Conservation (phyloP, 495 filamentous ascomycete species). For the Podospora pseudoanserina region DNA sequence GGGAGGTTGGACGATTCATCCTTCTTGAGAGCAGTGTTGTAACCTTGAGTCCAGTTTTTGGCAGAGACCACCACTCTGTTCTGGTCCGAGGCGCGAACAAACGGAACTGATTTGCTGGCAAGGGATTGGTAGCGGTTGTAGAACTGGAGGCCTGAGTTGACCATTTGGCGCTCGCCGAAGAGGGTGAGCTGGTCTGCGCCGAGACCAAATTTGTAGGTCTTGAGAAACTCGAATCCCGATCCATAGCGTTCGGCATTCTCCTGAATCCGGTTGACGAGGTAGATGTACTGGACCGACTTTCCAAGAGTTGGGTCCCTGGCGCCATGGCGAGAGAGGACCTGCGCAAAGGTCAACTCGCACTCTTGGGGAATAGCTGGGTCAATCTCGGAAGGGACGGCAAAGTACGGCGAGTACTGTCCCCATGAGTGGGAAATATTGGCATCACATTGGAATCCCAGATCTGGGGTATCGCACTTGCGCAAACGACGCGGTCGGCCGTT, state of each 20-base stretch:
- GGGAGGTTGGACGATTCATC: slow-evolving; percentile 48
- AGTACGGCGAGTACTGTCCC: slow-evolving; percentile 87
- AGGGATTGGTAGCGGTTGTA: slow-evolving; percentile 65
- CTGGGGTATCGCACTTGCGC: slow-evolving; percentile 53
- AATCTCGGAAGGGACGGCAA: slow-evolving; percentile 63
- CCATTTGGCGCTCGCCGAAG: slow-evolving; percentile 70
- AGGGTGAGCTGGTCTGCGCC: slow-evolving; percentile 70
- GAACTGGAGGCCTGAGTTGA: slow-evolving; percentile 69
- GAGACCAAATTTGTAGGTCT: slow-evolving; percentile 65
- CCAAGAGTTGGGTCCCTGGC: slow-evolving; percentile 68
- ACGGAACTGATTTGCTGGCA: slow-evolving; percentile 52
- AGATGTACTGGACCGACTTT: slow-evolving; percentile 56
- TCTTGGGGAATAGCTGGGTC: slow-evolving; percentile 51
- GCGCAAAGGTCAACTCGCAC: slow-evolving; percentile 73
- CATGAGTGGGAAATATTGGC: slow-evolving; percentile 61
- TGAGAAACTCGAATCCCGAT: slow-evolving; percentile 60
- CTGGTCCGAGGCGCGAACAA: slow-evolving; percentile 67
- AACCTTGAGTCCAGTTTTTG: slow-evolving; percentile 67
- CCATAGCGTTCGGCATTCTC: slow-evolving; percentile 51
- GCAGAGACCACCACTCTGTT: slow-evolving; percentile 72
- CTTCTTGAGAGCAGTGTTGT: slow-evolving; percentile 52
- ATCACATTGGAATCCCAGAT: slow-evolving; percentile 57
- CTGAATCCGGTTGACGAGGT: slow-evolving; percentile 60
- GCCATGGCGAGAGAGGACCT: slow-evolving; percentile 79
- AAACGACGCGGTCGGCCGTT: background rate